A percentile compares a stretch with the other conserved stretches of the same genome.
Evolutionary conservation across 371 early-diverging fungal genomes (phyloP).

Genomic region (Syncephalastrum contaminatum): DNA sequence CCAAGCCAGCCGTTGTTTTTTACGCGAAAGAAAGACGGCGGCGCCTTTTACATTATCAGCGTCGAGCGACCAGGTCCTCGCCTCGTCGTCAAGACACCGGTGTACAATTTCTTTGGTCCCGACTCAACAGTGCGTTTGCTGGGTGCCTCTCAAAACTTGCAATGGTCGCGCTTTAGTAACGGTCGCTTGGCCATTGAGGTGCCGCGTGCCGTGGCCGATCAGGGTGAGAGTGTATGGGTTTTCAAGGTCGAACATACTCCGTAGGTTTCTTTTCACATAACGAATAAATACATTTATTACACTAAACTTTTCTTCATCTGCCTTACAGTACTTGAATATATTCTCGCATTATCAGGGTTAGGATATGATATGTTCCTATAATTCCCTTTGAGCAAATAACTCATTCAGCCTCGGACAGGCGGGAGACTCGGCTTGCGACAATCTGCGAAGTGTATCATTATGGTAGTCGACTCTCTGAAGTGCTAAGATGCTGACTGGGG

Average conservation of each 20-base stretch:
- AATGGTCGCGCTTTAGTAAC: conserved; percentile 10
- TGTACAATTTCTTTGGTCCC: conserved; percentile 6
- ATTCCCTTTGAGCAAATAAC: too few species aligned
- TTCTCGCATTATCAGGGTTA: too few species aligned
- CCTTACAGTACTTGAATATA: too few species aligned
- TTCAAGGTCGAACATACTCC: conserved; percentile 7
- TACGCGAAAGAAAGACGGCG: conserved; percentile 17
- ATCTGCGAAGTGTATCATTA: too few species aligned
- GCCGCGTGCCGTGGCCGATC: conserved; percentile 6
- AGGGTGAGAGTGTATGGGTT: conserved; percentile 14
- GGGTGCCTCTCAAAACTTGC: conserved; percentile 1
- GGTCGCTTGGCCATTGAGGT: conserved; percentile 11
- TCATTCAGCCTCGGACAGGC: too few species aligned
- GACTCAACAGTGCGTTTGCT: neutral
- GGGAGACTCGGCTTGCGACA: too few species aligned
- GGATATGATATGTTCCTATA: too few species aligned
- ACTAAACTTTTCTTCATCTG: too few species aligned
- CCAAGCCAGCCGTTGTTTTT: conserved; percentile 17
- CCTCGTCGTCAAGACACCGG: conserved; percentile 11
- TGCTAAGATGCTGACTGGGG: too few species aligned
- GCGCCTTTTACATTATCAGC: conserved; percentile 23
- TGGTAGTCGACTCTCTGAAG: too few species aligned
- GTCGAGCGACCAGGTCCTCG: conserved; percentile 8
- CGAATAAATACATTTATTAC: too few species aligned
- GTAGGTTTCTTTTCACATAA: too few species aligned